A percentile compares a stretch with the other conserved stretches of the same genome.
Evolutionary conservation across 1,139 yeast species (phyloP).

Genomic region (Magnusiomyces fungicola): DNA sequence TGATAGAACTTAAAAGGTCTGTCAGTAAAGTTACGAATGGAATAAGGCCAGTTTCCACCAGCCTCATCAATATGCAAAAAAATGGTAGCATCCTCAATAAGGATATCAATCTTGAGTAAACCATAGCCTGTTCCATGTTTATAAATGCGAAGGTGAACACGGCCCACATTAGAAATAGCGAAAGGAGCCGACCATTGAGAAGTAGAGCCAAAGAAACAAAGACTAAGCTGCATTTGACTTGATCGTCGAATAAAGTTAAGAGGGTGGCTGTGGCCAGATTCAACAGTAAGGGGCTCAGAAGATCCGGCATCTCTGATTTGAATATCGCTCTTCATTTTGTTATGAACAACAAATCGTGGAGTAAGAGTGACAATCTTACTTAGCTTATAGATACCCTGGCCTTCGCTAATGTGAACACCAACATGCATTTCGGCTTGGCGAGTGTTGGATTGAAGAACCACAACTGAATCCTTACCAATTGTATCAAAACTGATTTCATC

Average conservation of each 20-base stretch:
- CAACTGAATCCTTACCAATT: constrained; percentile 72
- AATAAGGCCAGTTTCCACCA: constrained; percentile 81
- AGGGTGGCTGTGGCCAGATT: constrained; percentile 49
- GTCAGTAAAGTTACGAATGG: constrained; percentile 83
- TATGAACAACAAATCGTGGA: constrained; percentile 74
- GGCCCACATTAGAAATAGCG: constrained; percentile 75
- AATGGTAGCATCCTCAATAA: constrained; percentile 73
- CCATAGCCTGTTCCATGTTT: constrained; percentile 59
- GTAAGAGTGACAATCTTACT: constrained; percentile 73
- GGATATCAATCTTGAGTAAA: constrained; percentile 62
- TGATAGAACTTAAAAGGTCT: constrained; percentile 80
- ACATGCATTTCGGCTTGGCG: constrained; percentile 52
- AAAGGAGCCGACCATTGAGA: constrained; percentile 83
- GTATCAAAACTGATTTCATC: constrained; percentile 79
- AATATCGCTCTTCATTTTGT: constrained; percentile 50
- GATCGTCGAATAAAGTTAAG: constrained; percentile 51
- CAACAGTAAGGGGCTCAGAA: constrained; percentile 31
- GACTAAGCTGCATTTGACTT: constrained; percentile 46
- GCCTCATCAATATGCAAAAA: constrained; percentile 72
- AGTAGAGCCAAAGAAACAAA: constrained; percentile 49
- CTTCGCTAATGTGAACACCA: constrained; percentile 72
- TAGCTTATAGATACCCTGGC: constrained; percentile 75
- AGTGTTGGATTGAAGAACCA: constrained; percentile 50
- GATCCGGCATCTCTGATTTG: constrained; percentile 58
- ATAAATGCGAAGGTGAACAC: constrained; percentile 61